phyloP scores from a whole-genome alignment of 352 stramenopile genomes.

The Globisporangium echinulatum region DNA sequence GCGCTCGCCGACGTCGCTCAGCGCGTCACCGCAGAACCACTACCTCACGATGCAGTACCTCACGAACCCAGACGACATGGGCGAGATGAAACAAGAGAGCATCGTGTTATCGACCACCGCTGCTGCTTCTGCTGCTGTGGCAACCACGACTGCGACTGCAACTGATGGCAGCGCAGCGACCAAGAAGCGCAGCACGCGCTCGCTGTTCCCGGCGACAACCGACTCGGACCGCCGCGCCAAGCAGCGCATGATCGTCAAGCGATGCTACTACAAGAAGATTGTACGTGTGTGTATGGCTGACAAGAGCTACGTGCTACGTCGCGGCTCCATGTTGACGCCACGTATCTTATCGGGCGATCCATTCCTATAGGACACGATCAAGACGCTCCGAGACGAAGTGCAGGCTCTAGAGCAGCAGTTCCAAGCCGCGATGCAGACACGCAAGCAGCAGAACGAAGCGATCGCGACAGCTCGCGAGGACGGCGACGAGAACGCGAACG shows the following conservation, averaged over 20 bases:
- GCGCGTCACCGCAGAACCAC: constrained; percentile 6
- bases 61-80: constrained; percentile 11
- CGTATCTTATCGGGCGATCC: neutral
- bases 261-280: constrained; percentile 80
- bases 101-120: constrained; percentile 64
- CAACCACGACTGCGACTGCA: too few relatives aligned
- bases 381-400: constrained; percentile 49
- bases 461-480: constrained; percentile 18
- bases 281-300: constrained; percentile 22
- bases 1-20: constrained; percentile 12
- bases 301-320: neutral
- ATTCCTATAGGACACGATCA: constrained; percentile 41
- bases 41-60: constrained; percentile 12
- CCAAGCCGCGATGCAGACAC: constrained; percentile 22
- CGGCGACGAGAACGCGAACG: constrained; percentile 8
- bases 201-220: constrained; percentile 26
- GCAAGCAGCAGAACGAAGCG: constrained; percentile 28
- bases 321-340: neutral
- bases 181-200: constrained; percentile 32
- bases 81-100: constrained; percentile 22
- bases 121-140: constrained; percentile 21
- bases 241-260: constrained; percentile 66
- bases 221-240: constrained; percentile 36
- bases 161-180: neutral
- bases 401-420: constrained; percentile 32